Evolutionary conservation across 371 early-diverging fungal genomes (phyloP), one percentile per base, ranked within the genome.

Genomic region (Gilbertella persicaria): DNA sequence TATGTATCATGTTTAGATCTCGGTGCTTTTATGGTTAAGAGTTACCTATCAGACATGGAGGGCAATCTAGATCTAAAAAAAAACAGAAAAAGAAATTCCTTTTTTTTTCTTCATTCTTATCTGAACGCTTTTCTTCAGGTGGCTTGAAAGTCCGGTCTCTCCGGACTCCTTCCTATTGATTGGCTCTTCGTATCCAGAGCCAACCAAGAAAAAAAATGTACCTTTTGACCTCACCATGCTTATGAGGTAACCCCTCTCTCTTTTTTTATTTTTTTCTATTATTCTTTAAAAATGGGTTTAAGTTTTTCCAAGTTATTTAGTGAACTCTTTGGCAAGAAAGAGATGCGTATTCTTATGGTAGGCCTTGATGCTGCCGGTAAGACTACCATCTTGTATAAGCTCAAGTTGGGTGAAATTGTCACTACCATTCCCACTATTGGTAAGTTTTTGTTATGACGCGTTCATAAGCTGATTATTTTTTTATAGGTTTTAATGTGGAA

Each of bases 311-410:
- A 59, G 50, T 48, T 78, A 44, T 75, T 74, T 39, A 47, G 62
- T 50, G 69, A 69, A 42, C 74, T 78, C 52, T 78, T 75, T 48
- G 93, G 94, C 57, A 86, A 89, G 64, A 93, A 88, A 75, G 97
- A 99, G 66, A 90, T 96, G 61, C 92, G 97, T 58, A 97, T 99
- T 59, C 80, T 99, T 49, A 96, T 99, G 71, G 88, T 99, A 17
- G 99, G 98, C 40, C 84, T 95, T 45, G 96, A 96, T 79, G 96
- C 94, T 14, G 98, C 99, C 16, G 99, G 99, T 63, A 99, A 99
- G 76, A 99, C 99, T 14, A 97, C 99, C 64, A 95, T 99, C 72
- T 81, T 97, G 64, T 97, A 93, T 69, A 83, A 74, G 64, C 66
- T 78, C 45, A 74, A 92, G 80, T 77, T 92, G 48, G 97, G 96